Base-by-base conservation (phyloP, 345 rosid species). In the Salix udensis region DNA sequence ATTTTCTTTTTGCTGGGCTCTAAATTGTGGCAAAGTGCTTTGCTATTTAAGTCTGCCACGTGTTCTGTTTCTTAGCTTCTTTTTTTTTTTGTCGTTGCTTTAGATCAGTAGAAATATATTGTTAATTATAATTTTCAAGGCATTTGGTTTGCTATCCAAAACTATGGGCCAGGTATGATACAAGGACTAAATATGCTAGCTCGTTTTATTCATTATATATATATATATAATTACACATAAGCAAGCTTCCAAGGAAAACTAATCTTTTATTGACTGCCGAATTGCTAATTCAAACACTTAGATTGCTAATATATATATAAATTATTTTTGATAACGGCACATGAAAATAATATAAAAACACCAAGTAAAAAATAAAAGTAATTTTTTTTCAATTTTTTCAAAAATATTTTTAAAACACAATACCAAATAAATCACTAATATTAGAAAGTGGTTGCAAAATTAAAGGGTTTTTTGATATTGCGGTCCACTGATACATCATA, bases 21-120 rank as follows among this genome's bases (percentile, higher is more conserved):
- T 24, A 0, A n/a, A 12, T 52, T 78, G 77, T 44, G 73, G 77
- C 69, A 46, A 46, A 73, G 19, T 28, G 30, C 26, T 58, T 9
- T 23, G 23, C 64, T 58, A 55, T 55, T 23, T 11, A 21, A 46
- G 40, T 19, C 28, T 65, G 80, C 77, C 62, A 67, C 81, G 24
- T 68, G 31, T 11, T 55, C 21, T 73, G 52, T 40, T 44, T 40
- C 16, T 28, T 30, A 26, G 13, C 1, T 13, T 2, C 39, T 40
- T 58, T 53, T 62, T 6, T 3, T 39, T 18, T 12, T 71, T 71
- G 21, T 48, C 28, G 24, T 48, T 68, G 30, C 42, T 23, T 11
- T 21, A 58, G 52, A 53, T 18, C 42, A 52, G 42, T 40, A 40
- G 26, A 23, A 74, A 44, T 31, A 50, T 15, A 21, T 28, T 70